Conservation (phyloP, 176 grass and related monocot species). For the Aegilops sharonensis region DNA sequence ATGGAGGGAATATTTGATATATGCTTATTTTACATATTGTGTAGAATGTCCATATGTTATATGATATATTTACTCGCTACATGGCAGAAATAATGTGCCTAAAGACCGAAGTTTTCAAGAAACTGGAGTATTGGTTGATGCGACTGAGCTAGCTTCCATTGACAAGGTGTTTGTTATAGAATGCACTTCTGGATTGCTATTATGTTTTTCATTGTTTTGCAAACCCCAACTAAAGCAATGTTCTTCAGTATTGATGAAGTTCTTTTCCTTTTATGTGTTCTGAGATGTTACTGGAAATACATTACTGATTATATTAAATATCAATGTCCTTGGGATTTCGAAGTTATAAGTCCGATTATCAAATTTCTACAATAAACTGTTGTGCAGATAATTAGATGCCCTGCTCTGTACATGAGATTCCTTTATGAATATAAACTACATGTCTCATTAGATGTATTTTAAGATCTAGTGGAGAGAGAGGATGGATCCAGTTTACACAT, state of each 20-base stretch:
- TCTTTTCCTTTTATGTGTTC: constrained; percentile 12
- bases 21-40: constrained; percentile 17
- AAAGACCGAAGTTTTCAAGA: constrained; percentile 37
- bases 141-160: constrained; percentile 70
- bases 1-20: not conserved
- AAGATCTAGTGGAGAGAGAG: constrained; percentile 20
- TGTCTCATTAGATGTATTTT: not conserved
- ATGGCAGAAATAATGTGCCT: constrained; percentile 46
- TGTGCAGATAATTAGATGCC: constrained; percentile 8
- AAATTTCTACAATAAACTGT: not conserved
- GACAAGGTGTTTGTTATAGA: constrained; percentile 70
- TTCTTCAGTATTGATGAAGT: not conserved
- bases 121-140: constrained; percentile 28
- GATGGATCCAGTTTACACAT: not conserved
- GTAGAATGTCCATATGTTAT: not conserved
- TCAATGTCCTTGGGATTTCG: not conserved
- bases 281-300: not conserved
- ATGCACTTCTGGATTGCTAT: constrained; percentile 15
- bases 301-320: not conserved
- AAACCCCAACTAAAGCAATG: constrained; percentile 10
- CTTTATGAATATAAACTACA: not conserved
- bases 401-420: not conserved
- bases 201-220: not conserved
- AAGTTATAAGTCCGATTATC: not conserved
- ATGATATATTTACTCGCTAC: constrained; percentile 31